phyloP scores from a whole-genome alignment of 164 flowering plant genomes.

The Protea cynaroides region DNA sequence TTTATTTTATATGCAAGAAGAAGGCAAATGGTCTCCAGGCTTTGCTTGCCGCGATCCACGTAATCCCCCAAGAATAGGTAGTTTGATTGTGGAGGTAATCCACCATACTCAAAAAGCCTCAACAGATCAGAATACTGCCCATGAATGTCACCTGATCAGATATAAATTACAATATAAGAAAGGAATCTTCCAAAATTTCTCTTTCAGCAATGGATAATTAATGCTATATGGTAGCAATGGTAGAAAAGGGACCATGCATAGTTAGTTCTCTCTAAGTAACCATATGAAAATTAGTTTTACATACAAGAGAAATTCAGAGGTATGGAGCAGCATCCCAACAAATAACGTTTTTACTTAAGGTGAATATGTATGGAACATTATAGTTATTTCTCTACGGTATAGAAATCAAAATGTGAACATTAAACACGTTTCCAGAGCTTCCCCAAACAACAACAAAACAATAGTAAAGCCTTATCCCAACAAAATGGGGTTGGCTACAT shows the following conservation, averaged over 20 bases:
- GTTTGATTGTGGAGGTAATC: conserved; percentile 41
- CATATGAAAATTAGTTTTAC: neutral
- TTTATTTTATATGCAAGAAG: conserved; percentile 55
- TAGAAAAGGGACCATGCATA: neutral
- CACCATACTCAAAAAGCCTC: conserved; percentile 49
- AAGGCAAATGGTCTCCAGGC: conserved; percentile 57
- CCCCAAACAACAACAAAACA: too few relatives aligned
- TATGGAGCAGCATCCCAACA: too few relatives aligned
- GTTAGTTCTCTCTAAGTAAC: neutral
- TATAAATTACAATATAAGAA: neutral
- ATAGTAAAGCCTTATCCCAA: too few relatives aligned
- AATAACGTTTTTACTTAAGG: too few relatives aligned
- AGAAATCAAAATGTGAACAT: too few relatives aligned
- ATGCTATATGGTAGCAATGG: neutral
- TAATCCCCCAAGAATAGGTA: conserved; percentile 48
- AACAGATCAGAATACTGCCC: conserved; percentile 59
- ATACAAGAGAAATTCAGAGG: neutral
- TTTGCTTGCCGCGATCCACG: conserved; percentile 59
- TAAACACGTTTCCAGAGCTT: too few relatives aligned
- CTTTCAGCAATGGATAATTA: too few relatives aligned
- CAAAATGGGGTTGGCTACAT: too few relatives aligned
- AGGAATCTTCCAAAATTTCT: neutral
- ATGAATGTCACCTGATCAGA: conserved; percentile 40
- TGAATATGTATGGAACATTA: too few relatives aligned
- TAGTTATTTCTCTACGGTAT: too few relatives aligned